Evolutionary conservation across 2,329 filamentous ascomycete species (phyloP), one percentile per base, ranked within the genome.

Genomic region (Penicillium sp.): DNA sequence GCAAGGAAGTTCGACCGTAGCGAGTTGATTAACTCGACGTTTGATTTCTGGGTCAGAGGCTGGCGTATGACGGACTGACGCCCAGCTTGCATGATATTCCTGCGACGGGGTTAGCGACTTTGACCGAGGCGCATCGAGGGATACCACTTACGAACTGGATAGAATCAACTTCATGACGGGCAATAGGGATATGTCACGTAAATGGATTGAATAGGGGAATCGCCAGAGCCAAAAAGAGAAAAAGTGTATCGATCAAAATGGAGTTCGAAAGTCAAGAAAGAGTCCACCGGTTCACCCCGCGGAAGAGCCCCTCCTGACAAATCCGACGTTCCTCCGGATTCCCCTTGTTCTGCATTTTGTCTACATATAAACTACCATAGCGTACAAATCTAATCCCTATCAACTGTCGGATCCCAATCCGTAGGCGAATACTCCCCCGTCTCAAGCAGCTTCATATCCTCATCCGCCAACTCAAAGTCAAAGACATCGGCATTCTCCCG

Each of bases 1-100:
- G 87, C 84, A 49, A 84, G 72, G 71, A 97, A 91, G 74, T 93
- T 96, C 68, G 86, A 85, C 65, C 90, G 88, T 16, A 99, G 83
- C 3, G 91, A 90, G 67, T 91, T 92, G 61, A 91, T 89, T 64
- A 99, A 84, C 75, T 99, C 94, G 65, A 92, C 86, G 71, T 97
- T 97, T 51, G 93, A 97, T 70, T 92, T 91, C 69, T 86, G 86
- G 61, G 84, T 84, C 56, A 86, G 82, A 14, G 87, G 85, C 67
- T 89, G 90, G 59, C 90, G 87, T 72, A 96, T 88, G 59, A 96
- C 87, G 45, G 91, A 90, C 53, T 89, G 88, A 53, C 90, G 89
- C 61, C 86, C 87, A 60, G 85, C 86, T 65, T 87, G 87, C 82
- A 96, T 90, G 71, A 96, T 88, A 78, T 96, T 97, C 69, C 84